Base-by-base conservation (phyloP, 805 yeast species). In the Candida pseudofarinosa region DNA sequence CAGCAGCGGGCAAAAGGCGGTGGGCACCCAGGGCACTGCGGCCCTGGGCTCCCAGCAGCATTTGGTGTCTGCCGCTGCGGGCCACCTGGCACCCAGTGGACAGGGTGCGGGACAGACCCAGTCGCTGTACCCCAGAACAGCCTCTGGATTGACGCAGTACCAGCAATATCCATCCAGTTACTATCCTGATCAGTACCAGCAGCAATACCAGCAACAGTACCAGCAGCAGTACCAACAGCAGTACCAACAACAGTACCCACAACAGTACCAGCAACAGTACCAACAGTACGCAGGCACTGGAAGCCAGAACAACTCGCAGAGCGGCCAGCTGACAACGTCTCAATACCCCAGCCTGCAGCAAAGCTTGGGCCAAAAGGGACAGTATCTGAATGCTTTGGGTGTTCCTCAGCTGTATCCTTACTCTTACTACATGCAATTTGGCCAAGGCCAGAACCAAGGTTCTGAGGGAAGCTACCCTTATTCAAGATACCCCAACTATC, bases 51-150 rank as follows among this genome's bases (percentile, higher is more conserved):
- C 23, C 26, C 39, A 18, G 34, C 33, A 47, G 16, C 53, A 44
- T 18, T 43, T 35, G 35, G 46, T 44, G 32, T 33, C 23, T 23
- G 38, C 3, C 40, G 31, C 32, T 28, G 28, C 18, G 20, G 36
- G 33, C 40, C 37, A 43, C 52, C 15, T 33, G 60, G 40, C 56
- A 56, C 41, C 59, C 56, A 57, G 19, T 45, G 50, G 20, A 59
- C 58, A 30, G 26, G 23, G 15, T 33, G 33, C 8, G 40, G 40
- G 35, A 30, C 34, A 32, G 34, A n/a, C 15, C 15, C 34, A 32
- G 34, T 23, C 28, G 28, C 28, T 23, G 28, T 32, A n/a, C 13
- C 34, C 34, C 34, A 32, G 48, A 30, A 26, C 43, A 4, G 39
- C 48, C 15, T 41, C 48, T 4, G 33, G 42, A 14, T 33, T 45